Evolutionary conservation across 1,284 basidiomycete genomes (phyloP).

Genomic region (Uromyces viciae-fabae): DNA sequence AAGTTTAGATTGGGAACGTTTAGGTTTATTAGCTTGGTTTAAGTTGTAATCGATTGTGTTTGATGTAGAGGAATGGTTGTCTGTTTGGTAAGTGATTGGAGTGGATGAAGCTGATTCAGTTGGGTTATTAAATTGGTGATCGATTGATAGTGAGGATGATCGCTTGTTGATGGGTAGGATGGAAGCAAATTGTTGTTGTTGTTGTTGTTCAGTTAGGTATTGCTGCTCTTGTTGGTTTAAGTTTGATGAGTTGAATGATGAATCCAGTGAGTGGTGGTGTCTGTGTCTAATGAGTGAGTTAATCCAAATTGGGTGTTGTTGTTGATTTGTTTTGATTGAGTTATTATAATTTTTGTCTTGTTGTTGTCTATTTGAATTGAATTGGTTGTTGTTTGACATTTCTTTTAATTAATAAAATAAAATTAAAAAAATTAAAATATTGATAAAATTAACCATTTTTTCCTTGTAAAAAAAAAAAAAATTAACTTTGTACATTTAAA

Average conservation of each 20-base stretch:
- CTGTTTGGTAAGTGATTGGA: neutral
- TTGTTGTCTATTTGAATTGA: neutral
- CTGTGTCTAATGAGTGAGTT: neutral
- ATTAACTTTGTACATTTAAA: neutral
- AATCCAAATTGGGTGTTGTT: neutral
- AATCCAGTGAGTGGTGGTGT: slow-evolving; percentile 33
- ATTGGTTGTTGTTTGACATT: neutral
- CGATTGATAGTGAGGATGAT: slow-evolving; percentile 15
- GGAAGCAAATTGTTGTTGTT: neutral
- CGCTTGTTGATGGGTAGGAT: neutral
- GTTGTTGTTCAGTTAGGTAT: neutral
- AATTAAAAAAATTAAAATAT: neutral
- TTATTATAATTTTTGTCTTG: neutral
- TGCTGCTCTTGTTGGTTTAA: neutral
- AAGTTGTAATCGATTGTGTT: neutral
- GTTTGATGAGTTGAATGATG: neutral
- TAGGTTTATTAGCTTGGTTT: neutral
- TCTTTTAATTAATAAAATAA: neutral
- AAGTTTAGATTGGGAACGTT: neutral
- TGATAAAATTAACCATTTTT: neutral
- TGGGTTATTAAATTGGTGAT: neutral
- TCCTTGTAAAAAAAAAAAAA: neutral
- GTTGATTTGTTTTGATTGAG: neutral
- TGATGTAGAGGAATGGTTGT: neutral
- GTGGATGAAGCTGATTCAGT: neutral